phyloP scores from a whole-genome alignment of 495 filamentous ascomycete species.

The Neurospora sp. region DNA sequence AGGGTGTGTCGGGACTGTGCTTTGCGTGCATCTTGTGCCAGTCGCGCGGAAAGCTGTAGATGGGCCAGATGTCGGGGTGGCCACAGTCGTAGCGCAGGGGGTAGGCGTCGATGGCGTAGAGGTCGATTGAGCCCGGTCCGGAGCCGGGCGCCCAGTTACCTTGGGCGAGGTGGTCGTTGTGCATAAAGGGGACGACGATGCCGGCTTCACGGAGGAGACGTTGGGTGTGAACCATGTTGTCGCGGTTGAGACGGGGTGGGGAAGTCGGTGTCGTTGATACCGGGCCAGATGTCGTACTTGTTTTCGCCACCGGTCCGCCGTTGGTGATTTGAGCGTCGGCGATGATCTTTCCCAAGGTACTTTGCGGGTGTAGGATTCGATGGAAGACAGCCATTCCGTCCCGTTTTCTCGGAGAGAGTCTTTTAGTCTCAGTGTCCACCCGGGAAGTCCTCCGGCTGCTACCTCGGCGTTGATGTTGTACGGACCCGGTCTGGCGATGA shows the following conservation, averaged over 20 bases:
- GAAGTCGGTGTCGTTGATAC: not conserved
- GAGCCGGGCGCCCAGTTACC: not conserved
- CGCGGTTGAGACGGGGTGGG: not conserved
- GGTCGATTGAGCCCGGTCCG: not conserved
- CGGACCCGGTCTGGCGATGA: not conserved
- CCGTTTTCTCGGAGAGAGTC: not conserved
- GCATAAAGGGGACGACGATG: not conserved
- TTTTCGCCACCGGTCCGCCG: not conserved
- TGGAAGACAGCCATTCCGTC: not conserved
- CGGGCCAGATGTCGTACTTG: not conserved
- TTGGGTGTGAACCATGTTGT: not conserved
- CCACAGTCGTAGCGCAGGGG: not conserved
- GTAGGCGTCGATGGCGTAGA: not conserved
- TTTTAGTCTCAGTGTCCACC: not conserved
- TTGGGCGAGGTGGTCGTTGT: not conserved
- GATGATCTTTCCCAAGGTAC: not conserved
- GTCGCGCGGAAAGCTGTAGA: no score
- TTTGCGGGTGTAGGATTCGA: not conserved
- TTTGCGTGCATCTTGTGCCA: not conserved
- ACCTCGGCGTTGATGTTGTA: not conserved
- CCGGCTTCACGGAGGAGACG: not conserved
- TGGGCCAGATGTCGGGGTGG: not conserved
- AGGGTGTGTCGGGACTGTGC: not conserved
- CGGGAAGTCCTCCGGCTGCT: not conserved
- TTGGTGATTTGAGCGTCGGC: not conserved